A percentile compares a stretch with the other conserved stretches of the same genome.
Evolutionary conservation across 805 yeast genomes (phyloP).

Genomic region (Lipomyces starkeyi): DNA sequence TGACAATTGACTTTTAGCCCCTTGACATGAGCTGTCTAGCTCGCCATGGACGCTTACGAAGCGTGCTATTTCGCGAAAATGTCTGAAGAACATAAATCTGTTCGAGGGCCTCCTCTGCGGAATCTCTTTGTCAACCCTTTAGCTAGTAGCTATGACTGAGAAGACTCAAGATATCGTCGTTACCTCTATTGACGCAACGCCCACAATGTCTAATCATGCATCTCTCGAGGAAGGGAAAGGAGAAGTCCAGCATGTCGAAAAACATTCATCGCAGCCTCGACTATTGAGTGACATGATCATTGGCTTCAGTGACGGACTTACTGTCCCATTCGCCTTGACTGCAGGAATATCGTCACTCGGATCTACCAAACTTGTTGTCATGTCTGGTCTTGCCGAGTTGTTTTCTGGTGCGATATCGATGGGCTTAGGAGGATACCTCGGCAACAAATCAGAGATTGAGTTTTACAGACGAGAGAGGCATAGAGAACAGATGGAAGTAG

Average conservation of each 20-base stretch:
- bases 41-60: no score
- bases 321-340: conserved; percentile 96
- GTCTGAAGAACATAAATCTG: not conserved
- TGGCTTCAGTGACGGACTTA: conserved; percentile 91
- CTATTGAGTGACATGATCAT: conserved; percentile 90
- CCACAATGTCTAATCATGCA: not conserved
- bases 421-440: conserved; percentile 96
- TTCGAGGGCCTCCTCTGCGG: not conserved
- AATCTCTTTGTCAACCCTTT: not conserved
- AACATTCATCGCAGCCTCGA: conserved; percentile 58
- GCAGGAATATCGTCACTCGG: conserved; percentile 94
- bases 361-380: conserved; percentile 82
- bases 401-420: conserved; percentile 95
- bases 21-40: no score
- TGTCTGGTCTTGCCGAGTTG: conserved; percentile 96
- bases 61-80: no score
- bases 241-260: not conserved
- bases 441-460: conserved; percentile 79
- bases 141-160: not conserved
- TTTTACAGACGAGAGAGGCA: conserved; percentile 48
- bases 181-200: not conserved
- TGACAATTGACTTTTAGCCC: no score
- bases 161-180: not conserved
- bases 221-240: conserved; percentile 5
- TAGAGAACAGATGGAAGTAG: conserved; percentile 9